phyloP scores from a whole-genome alignment of 2,329 filamentous ascomycete genomes.

The Aspergillus sp. region DNA sequence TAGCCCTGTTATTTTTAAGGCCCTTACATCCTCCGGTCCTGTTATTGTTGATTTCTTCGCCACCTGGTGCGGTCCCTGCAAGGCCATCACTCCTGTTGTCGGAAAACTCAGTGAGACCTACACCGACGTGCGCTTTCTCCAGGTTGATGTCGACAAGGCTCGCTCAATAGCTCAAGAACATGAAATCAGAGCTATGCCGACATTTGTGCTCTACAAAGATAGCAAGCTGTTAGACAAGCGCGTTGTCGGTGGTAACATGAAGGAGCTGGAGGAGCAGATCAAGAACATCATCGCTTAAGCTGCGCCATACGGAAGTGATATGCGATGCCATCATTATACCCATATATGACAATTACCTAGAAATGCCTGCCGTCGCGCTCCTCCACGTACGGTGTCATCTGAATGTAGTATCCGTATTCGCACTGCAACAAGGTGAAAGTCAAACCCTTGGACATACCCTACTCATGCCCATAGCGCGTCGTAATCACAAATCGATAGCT shows the following conservation, averaged over 20 bases:
- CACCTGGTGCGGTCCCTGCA: slow-evolving; percentile 60
- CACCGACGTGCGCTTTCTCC: slow-evolving; percentile 51
- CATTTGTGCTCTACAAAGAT: slow-evolving; percentile 42
- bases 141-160: slow-evolving; percentile 57
- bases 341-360: not conserved
- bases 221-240: slow-evolving; percentile 32
- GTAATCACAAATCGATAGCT: no score
- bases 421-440: no score
- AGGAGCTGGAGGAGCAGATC: slow-evolving; percentile 28
- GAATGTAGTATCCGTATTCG: no score
- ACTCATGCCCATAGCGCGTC: no score
- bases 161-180: slow-evolving; percentile 51
- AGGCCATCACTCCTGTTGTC: slow-evolving; percentile 53
- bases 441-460: no score
- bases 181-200: slow-evolving; percentile 50
- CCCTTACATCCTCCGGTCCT: slow-evolving; percentile 51
- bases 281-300: slow-evolving; percentile 21
- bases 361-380: no score
- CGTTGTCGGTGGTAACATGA: slow-evolving; percentile 29
- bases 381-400: no score
- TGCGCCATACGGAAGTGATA: not conserved
- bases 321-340: not conserved
- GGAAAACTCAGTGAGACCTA: slow-evolving; percentile 53
- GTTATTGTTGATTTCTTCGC: slow-evolving; percentile 55
- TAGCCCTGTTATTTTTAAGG: slow-evolving; percentile 61